These are phyloP conservation scores for Pelargonium myrrhifolium DNA, from an alignment of 441 rosid genomes.

Conservation along the genomic window DNA sequence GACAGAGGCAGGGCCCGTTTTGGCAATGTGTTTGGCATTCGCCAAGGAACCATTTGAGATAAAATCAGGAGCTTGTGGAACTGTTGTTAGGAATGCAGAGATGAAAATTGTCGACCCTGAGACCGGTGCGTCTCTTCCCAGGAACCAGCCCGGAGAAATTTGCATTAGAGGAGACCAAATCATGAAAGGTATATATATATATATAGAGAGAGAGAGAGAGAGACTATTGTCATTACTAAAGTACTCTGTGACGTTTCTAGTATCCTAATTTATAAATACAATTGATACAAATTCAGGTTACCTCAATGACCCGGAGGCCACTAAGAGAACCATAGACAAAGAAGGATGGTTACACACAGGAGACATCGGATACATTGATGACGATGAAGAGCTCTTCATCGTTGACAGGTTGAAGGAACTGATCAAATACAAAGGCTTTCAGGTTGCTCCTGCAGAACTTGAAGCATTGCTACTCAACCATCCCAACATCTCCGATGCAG, in stretches of 20 bases:
- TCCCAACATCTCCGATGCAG: conserved; percentile 19
- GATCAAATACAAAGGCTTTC: conserved; percentile 25
- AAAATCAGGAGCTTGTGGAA: conserved; percentile 25
- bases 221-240: no score
- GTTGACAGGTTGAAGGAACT: conserved; percentile 26
- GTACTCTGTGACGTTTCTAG: no score
- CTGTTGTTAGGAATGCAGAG: conserved; percentile 23
- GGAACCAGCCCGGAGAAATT: conserved; percentile 21
- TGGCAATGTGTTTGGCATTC: conserved; percentile 22
- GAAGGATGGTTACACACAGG: conserved; percentile 27
- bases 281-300: conserved; percentile 13
- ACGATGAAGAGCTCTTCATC: conserved; percentile 22
- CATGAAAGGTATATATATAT: conserved; percentile 25
- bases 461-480: conserved; percentile 20
- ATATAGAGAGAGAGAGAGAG: no score
- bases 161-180: conserved; percentile 23
- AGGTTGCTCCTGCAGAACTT: conserved; percentile 23
- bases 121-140: conserved; percentile 13
- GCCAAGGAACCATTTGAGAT: conserved; percentile 21
- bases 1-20: conserved; percentile 24
- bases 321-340: conserved; percentile 19
- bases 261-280: background rate
- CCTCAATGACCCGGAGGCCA: conserved; percentile 21
- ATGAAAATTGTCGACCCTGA: conserved; percentile 25
- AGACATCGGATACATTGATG: conserved; percentile 20